Conservation (phyloP, 331 rosid genomes). For the Dryas integrifolia region DNA sequence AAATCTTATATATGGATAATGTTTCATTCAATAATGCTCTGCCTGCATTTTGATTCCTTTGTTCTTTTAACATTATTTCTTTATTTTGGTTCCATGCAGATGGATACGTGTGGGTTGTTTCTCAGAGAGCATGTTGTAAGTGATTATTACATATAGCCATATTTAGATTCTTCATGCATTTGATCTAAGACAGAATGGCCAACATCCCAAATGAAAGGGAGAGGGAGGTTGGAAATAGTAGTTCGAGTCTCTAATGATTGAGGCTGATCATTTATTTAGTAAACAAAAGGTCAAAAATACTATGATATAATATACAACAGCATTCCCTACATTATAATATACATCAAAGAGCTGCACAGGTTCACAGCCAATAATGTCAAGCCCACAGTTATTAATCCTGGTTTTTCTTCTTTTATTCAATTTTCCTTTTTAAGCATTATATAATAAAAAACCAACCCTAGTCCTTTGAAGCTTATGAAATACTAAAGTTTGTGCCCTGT, state of each 20-base stretch:
- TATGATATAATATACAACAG: background rate
- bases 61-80: background rate
- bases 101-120: too few species aligned
- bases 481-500: background rate
- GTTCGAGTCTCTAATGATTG: constrained; percentile 37
- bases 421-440: background rate
- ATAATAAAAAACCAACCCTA: background rate
- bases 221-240: constrained; percentile 26
- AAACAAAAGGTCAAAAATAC: constrained; percentile 20
- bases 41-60: background rate
- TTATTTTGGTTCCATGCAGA: background rate
- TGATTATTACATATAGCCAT: background rate
- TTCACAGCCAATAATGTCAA: background rate
- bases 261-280: constrained; percentile 18
- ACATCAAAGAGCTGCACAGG: background rate
- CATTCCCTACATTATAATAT: constrained; percentile 20
- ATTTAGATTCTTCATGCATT: constrained; percentile 24
- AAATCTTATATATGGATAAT: background rate
- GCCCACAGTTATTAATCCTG: constrained; percentile 3
- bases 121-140: background rate
- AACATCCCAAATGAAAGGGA: constrained; percentile 10
- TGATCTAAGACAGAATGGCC: constrained; percentile 25
- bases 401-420: too few species aligned
- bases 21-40: background rate
- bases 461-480: background rate